phyloP scores from a whole-genome alignment of 495 filamentous ascomycete species.

The Daldinia decipiens region DNA sequence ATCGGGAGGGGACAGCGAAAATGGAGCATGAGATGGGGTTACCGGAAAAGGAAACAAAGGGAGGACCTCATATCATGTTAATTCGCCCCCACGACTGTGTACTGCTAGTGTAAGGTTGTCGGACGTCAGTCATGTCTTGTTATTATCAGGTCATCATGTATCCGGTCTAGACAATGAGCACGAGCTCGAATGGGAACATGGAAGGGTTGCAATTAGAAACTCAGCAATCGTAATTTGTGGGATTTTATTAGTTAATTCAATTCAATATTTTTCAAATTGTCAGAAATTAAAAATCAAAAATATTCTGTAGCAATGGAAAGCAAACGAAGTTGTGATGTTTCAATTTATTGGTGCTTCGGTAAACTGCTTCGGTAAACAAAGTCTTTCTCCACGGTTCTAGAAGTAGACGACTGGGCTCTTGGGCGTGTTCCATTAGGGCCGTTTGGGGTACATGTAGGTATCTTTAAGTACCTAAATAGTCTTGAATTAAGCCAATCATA shows the following conservation, averaged over 20 bases:
- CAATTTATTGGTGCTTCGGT: background rate
- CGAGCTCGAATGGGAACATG: conserved; percentile 32
- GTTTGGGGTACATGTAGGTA: background rate
- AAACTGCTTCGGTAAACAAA: background rate
- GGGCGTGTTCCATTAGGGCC: too few species aligned
- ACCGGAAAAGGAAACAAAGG: background rate
- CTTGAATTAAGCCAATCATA: conserved; percentile 10
- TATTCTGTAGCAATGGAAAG: background rate
- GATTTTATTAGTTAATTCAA: conserved; percentile 22
- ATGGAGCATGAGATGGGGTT: conserved; percentile 8
- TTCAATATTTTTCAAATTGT: conserved; percentile 4
- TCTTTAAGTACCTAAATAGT: background rate
- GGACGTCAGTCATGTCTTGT: conserved; percentile 29
- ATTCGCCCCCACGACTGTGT: conserved; percentile 36
- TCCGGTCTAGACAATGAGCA: conserved; percentile 42
- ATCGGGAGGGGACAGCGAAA: conserved; percentile 23
- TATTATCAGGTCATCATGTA: conserved; percentile 33
- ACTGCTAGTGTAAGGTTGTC: conserved; percentile 45
- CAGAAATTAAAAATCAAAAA: background rate
- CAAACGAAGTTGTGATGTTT: background rate
- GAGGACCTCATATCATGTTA: conserved; percentile 20
- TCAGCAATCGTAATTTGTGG: conserved; percentile 24
- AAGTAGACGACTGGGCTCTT: background rate
- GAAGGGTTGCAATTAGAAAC: conserved; percentile 19
- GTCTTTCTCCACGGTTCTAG: conserved; percentile 2